Evolutionary conservation across 176 grass and related monocot genomes (phyloP), one percentile per base, ranked within the genome.

Genomic region (Raddia distichophylla): DNA sequence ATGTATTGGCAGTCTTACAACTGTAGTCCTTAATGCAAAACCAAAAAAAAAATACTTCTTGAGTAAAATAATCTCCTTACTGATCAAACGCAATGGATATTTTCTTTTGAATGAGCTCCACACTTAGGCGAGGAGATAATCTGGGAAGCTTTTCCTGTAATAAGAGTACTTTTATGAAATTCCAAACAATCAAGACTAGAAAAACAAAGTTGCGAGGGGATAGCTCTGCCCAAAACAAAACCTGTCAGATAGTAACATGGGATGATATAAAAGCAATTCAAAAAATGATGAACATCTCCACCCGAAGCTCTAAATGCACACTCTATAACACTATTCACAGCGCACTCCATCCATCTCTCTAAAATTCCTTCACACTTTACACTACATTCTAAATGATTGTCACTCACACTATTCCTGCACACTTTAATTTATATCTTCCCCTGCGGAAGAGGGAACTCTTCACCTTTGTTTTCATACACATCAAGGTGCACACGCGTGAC

Each of bases 91-190:
- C 89, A 5, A 79, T 66, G 50, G 77, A 86, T 62, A 99, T 86
- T 90, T 99, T 99, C 79, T 91, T 95, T 17, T 95, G 93, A 27
- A 99, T 78, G n/a, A 95, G 87, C 85, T 99, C 93, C 37, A 99
- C 89, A 5, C 90, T 84, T 58, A 99, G 79, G 63, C 93, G 88
- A n/a, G 96, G 96, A 8, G 96, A 95, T 71, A 99, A 86, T 70
- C 93, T 93, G 20, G 93, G 91, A 78, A 99, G 96, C 61, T 75
- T 35, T 90, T 93, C 86, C 96, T 95, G 91, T 49, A 74, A 76
- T 11, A 55, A 8, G 69, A 71, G 59, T 77, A 64, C 5, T 81
- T 69, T 17, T 2, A 4, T 54, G 14, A 45, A 6, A 32, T 80
- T 64, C 57, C 35, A 73, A 66, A 56, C 44, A 65, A 52, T 18